Conservation (phyloP, 2,329 filamentous ascomycete species). For the Sporothrix sp. region DNA sequence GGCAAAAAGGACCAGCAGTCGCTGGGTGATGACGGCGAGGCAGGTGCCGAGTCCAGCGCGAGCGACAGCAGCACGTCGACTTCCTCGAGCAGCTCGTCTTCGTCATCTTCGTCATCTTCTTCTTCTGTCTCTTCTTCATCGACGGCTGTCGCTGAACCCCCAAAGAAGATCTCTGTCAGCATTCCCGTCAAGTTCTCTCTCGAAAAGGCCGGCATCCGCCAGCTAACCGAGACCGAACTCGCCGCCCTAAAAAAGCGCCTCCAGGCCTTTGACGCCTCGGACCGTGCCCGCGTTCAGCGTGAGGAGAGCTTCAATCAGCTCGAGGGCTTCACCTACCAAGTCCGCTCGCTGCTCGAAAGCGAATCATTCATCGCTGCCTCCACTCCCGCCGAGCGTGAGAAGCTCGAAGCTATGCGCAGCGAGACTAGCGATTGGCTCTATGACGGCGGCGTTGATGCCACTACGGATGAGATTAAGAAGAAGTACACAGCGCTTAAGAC, state of each 20-base stretch:
- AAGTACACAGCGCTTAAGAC: constrained; percentile 69
- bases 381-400: constrained; percentile 55
- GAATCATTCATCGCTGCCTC: constrained; percentile 64
- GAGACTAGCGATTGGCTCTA: constrained; percentile 84
- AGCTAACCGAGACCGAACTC: constrained; percentile 40
- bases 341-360: constrained; percentile 71
- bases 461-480: constrained; percentile 62
- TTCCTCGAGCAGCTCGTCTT: constrained; percentile 12
- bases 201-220: constrained; percentile 40
- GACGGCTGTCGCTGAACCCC: constrained; percentile 27
- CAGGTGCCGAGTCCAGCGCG: constrained; percentile 27
- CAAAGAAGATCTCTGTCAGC: constrained; percentile 48
- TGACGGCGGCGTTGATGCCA: constrained; percentile 68
- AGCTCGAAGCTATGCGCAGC: constrained; percentile 58
- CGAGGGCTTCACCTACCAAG: constrained; percentile 86
- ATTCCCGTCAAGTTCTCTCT: constrained; percentile 43
- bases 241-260: constrained; percentile 57
- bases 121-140: constrained; percentile 12
- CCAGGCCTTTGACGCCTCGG: constrained; percentile 75
- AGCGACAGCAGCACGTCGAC: constrained; percentile 24
- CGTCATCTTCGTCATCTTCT: constrained; percentile 10
- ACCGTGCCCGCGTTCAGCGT: constrained; percentile 62
- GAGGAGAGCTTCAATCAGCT: constrained; percentile 87
- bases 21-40: constrained; percentile 50
- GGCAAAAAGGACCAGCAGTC: constrained; percentile 77